Evolutionary conservation across 805 yeast species (phyloP).

Genomic region (Clavispora asparagi): DNA sequence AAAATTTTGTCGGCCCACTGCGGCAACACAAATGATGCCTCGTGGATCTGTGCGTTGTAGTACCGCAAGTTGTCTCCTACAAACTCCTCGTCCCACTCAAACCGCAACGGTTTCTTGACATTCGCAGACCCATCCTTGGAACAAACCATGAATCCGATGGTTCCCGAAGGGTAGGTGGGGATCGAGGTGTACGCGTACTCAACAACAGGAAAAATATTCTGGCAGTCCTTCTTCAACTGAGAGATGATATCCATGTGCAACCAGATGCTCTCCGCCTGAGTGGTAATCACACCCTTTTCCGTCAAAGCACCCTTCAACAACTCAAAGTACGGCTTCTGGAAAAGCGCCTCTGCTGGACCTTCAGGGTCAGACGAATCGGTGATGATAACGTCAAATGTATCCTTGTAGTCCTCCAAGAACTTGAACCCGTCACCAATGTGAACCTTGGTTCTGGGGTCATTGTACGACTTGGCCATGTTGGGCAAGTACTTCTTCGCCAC

Average conservation of each 20-base stretch:
- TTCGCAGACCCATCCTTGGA: conserved; percentile 64
- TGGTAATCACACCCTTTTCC: conserved; percentile 84
- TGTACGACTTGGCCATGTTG: conserved; percentile 75
- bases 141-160: conserved; percentile 97
- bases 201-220: conserved; percentile 82
- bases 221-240: conserved; percentile 76
- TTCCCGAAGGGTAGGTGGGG: conserved; percentile 97
- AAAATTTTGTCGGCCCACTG: conserved; percentile 68
- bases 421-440: conserved; percentile 98
- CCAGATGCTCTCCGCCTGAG: conserved; percentile 97
- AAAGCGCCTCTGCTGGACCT: conserved; percentile 93
- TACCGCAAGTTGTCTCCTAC: conserved; percentile 68
- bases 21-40: conserved; percentile 87
- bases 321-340: conserved; percentile 88
- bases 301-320: conserved; percentile 83
- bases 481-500: conserved; percentile 86
- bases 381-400: conserved; percentile 89
- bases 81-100: conserved; percentile 49
- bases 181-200: conserved; percentile 89
- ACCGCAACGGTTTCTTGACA: conserved; percentile 66
- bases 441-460: conserved; percentile 84
- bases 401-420: conserved; percentile 76
- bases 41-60: conserved; percentile 80
- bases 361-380: conserved; percentile 98
- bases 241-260: conserved; percentile 80